Conservation (phyloP, 2,329 filamentous ascomycete genomes). For the Paramyrothecium sp. region DNA sequence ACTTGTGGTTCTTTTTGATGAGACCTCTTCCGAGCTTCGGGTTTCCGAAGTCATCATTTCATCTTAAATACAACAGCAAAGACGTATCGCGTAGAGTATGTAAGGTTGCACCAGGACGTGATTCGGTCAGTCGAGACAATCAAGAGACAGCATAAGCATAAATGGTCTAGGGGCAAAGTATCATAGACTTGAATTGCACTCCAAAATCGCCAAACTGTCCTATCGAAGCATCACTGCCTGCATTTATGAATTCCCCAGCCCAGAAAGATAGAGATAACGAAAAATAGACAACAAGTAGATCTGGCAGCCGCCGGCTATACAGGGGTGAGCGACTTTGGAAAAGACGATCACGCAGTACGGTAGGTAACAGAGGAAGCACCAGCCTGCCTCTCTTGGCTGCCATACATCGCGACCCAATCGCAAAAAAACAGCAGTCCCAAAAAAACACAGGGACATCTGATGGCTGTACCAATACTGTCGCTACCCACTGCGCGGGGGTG, state of each 20-base stretch:
- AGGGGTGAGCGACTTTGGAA: neutral
- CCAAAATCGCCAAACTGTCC: conserved; percentile 49
- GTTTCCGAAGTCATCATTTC: too few species aligned
- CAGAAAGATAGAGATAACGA: conserved; percentile 24
- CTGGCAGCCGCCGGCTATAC: conserved; percentile 6
- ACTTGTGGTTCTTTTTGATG: too few species aligned
- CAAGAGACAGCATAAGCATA: neutral
- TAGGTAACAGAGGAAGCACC: neutral
- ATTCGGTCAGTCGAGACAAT: neutral
- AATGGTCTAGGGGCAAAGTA: conserved; percentile 11
- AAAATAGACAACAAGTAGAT: conserved; percentile 14
- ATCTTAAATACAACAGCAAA: too few species aligned
- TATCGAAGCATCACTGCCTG: conserved; percentile 41
- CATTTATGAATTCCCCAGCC: conserved; percentile 32
- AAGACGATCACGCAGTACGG: neutral
- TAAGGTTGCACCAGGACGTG: neutral
- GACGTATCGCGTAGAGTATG: too few species aligned
- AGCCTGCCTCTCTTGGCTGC: too few species aligned
- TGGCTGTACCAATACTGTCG: neutral
- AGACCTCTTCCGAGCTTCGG: too few species aligned
- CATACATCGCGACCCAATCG: too few species aligned
- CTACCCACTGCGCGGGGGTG: neutral
- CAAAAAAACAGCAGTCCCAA: neutral
- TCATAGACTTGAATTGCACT: conserved; percentile 44
- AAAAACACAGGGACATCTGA: neutral